phyloP scores from a whole-genome alignment of 2,329 filamentous ascomycete genomes.

The Graphium sp. region DNA sequence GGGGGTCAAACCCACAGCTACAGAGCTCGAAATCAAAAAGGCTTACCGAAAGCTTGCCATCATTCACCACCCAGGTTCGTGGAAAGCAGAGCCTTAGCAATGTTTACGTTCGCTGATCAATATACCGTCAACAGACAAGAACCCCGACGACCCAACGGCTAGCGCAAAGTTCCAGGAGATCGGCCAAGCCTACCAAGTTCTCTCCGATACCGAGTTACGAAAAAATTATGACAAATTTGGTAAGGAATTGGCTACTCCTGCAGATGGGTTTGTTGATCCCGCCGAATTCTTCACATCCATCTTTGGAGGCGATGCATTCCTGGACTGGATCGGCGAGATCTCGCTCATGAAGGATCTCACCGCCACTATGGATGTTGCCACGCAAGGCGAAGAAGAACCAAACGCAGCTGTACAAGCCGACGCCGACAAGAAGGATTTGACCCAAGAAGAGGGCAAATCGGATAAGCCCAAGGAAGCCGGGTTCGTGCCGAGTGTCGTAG shows the following conservation, averaged over 20 bases:
- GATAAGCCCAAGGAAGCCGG: slow-evolving; percentile 30
- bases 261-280: slow-evolving; percentile 86
- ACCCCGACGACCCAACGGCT: slow-evolving; percentile 86
- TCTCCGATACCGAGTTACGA: slow-evolving; percentile 74
- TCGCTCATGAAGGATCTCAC: slow-evolving; percentile 97
- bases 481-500: slow-evolving; percentile 17
- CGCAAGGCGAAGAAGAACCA: slow-evolving; percentile 56
- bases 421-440: slow-evolving; percentile 34
- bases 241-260: slow-evolving; percentile 84
- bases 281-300: slow-evolving; percentile 98
- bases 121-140: slow-evolving; percentile 55
- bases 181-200: slow-evolving; percentile 58
- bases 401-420: slow-evolving; percentile 15
- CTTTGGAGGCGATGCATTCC: slow-evolving; percentile 90
- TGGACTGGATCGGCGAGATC: slow-evolving; percentile 95
- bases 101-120: slow-evolving; percentile 4
- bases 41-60: slow-evolving; percentile 92
- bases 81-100: slow-evolving; percentile 1
- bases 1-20: slow-evolving; percentile 68
- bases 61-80: slow-evolving; percentile 68
- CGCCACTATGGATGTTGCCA: slow-evolving; percentile 95
- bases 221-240: slow-evolving; percentile 93
- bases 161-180: slow-evolving; percentile 90
- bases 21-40: slow-evolving; percentile 91
- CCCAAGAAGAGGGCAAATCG: slow-evolving; percentile 36